Conservation (phyloP, 768 basidiomycete genomes). For the Zangia roseola region DNA sequence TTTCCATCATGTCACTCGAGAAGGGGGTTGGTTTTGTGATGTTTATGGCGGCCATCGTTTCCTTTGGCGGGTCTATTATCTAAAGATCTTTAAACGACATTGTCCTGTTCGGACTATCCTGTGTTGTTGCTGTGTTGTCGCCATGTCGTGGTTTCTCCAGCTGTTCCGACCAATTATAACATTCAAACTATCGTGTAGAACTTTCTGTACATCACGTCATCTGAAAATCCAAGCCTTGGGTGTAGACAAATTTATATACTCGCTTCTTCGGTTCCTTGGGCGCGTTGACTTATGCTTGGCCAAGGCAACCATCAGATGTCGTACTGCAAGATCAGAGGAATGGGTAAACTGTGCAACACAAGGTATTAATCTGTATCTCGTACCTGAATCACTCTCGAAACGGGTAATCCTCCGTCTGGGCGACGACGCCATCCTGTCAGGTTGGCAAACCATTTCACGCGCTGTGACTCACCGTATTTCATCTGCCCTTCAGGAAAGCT, state of each 20-base stretch:
- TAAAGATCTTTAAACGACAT: background rate
- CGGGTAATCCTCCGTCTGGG: conserved; percentile 13
- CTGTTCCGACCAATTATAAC: background rate
- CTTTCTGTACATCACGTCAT: background rate
- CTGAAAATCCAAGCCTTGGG: background rate
- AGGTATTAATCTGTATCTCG: background rate
- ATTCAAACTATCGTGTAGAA: background rate
- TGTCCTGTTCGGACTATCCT: no score
- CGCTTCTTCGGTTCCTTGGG: background rate
- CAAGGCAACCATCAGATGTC: conserved; percentile 24
- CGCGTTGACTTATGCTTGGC: background rate
- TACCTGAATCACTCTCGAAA: conserved; percentile 22
- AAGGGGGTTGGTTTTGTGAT: conserved; percentile 5
- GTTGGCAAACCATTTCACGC: background rate
- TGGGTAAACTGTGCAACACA: background rate
- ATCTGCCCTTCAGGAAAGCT: conserved; percentile 1
- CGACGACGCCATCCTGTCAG: background rate
- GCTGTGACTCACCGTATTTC: conserved; percentile 10
- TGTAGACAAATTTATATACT: conserved; percentile 2
- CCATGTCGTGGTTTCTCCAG: background rate
- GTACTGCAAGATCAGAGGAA: conserved; percentile 5
- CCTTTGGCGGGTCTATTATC: background rate
- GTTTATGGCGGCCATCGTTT: background rate
- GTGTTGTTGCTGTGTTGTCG: background rate
- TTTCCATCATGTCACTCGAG: background rate